Base-by-base conservation (phyloP, 2,329 filamentous ascomycete genomes). In the Xylariaceae sp. region DNA sequence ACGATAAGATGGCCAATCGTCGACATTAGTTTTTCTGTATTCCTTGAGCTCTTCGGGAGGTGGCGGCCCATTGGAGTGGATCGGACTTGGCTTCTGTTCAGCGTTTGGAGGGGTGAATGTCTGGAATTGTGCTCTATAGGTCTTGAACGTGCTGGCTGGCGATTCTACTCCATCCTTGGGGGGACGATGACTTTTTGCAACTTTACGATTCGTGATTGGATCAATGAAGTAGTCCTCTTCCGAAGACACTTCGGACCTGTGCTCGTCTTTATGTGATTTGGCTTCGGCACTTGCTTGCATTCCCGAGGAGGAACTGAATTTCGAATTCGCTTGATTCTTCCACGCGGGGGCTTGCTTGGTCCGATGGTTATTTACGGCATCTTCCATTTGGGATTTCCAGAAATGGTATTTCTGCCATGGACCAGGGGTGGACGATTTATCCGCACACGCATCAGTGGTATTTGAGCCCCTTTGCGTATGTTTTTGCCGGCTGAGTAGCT, bases 171-270 rank as follows among this genome's bases (percentile, higher is more conserved):
- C 59, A 7, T 60, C 52, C 4, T 66, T 62, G 0, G 37, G 5
- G 12, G 50, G 50, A 10, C 57, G 54, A n/a, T 59, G 48, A 1
- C 57, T 56, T 56, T 65, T 75, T 18, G 65, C 56, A 2, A 82
- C 74, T 57, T 77, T 82, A 32, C 81, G 77, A 59, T 86, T 86
- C 16, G 82, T 84, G 56, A 86, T 84, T 2, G 83, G 83, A 54
- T 86, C 83, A 43, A 86, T 84, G 19, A 75, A 68, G 46, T 76
- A 79, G 7, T 75, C 74, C 1, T 64, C 60, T 20, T 21, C 47
- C 20, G 57, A 50, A 16, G 52, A 50, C 7, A 45, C 44, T 7
- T 48, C 48, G 20, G 48, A 41, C 9, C 44, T 26, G 29, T 54
- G 42, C 20, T 26, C 47, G 44, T 20, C 21, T 21, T 49, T 26